Conservation (phyloP, 2,329 filamentous ascomycete genomes). For the Emergomyces orientalis region DNA sequence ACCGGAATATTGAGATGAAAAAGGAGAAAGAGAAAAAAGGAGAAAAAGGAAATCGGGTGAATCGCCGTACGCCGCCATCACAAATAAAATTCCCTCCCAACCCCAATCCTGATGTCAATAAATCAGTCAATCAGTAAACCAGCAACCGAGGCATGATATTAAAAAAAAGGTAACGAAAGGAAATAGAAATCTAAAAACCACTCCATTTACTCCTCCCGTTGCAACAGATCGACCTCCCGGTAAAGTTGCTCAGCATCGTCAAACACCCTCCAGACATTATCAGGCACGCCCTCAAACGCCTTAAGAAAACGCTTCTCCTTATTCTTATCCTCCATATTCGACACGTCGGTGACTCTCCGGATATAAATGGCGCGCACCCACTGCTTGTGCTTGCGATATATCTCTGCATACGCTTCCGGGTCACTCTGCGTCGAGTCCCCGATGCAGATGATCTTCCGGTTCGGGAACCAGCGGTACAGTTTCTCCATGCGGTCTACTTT, state of each 20-base stretch:
- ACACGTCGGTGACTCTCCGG: slow-evolving; percentile 68
- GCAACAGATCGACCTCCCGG: slow-evolving; percentile 25
- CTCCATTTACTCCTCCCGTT: slow-evolving; percentile 15
- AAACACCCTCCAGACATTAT: slow-evolving; percentile 69
- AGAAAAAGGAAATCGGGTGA: slow-evolving; percentile 1
- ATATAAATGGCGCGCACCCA: slow-evolving; percentile 84
- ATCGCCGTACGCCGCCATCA: not conserved
- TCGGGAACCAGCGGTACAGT: slow-evolving; percentile 69
- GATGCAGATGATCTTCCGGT: slow-evolving; percentile 69
- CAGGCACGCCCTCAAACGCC: slow-evolving; percentile 69
- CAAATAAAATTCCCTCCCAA: not conserved
- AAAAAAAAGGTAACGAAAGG: not conserved
- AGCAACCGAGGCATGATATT: no score
- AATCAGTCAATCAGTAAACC: not conserved
- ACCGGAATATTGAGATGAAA: not conserved
- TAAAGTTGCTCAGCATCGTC: slow-evolving; percentile 59
- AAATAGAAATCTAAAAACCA: not conserved
- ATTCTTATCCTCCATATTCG: slow-evolving; percentile 65
- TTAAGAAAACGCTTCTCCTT: slow-evolving; percentile 66
- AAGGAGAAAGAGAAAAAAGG: not conserved
- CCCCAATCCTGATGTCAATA: not conserved
- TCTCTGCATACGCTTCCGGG: slow-evolving; percentile 78
- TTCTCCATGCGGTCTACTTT: slow-evolving; percentile 73
- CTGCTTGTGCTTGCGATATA: slow-evolving; percentile 56
- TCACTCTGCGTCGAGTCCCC: slow-evolving; percentile 89